Evolutionary conservation across 768 basidiomycete species (phyloP).

Genomic region (Mycena galopus): DNA sequence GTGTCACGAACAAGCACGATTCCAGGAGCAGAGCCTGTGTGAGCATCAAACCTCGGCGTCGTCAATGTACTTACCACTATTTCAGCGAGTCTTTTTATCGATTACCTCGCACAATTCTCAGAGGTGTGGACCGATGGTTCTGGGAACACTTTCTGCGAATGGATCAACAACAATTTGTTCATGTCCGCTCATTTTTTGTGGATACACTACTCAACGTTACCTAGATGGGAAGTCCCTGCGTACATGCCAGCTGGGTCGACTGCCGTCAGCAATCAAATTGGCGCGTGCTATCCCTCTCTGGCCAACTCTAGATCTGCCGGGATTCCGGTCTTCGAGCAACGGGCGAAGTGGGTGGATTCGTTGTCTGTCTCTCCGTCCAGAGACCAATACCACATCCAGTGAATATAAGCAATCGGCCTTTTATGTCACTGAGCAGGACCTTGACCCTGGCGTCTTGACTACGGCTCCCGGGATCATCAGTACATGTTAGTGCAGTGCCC

Average conservation of each 20-base stretch:
- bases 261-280: neutral
- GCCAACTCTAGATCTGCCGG: conserved; percentile 5
- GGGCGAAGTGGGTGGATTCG: conserved; percentile 3
- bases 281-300: conserved; percentile 15
- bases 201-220: neutral
- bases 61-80: neutral
- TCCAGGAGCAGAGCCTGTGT: conserved; percentile 3
- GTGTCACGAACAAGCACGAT: neutral
- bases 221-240: neutral
- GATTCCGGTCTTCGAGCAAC: conserved; percentile 18
- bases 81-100: conserved; percentile 16
- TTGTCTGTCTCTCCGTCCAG: neutral
- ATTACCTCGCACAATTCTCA: conserved; percentile 13
- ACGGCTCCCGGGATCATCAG: neutral
- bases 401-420: neutral
- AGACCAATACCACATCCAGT: neutral
- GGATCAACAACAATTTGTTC: conserved; percentile 13
- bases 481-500: neutral
- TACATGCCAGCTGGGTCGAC: conserved; percentile 1
- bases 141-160: conserved; percentile 3
- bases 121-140: conserved; percentile 10
- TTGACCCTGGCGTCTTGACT: neutral
- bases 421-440: neutral
- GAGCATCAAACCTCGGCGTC: neutral
- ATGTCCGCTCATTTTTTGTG: neutral